phyloP scores from a whole-genome alignment of 768 basidiomycete species.

The Boletus coccyginus region DNA sequence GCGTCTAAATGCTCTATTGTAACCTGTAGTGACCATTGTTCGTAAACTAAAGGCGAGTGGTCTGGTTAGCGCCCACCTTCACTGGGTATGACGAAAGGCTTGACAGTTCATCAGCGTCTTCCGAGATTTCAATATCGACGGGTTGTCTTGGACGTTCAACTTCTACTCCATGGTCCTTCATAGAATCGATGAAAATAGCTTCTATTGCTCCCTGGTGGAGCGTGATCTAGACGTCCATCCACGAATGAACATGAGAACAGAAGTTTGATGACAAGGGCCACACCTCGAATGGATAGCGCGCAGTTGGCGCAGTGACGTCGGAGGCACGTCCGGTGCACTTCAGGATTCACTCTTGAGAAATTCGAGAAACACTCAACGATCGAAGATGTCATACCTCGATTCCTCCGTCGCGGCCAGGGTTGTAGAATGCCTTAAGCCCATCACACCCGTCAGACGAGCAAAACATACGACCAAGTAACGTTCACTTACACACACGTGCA shows the following conservation, averaged over 20 bases:
- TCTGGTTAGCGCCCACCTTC: constrained; percentile 17
- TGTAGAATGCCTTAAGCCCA: constrained; percentile 63
- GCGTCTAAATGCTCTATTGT: constrained; percentile 19
- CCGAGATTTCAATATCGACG: constrained; percentile 28
- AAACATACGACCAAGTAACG: too few relatives aligned
- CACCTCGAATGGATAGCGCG: constrained; percentile 75
- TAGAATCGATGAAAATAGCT: constrained; percentile 40
- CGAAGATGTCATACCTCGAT: constrained; percentile 48
- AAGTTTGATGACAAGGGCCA: not conserved
- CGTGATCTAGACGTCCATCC: constrained; percentile 22
- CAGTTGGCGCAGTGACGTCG: constrained; percentile 58
- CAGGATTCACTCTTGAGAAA: too few relatives aligned
- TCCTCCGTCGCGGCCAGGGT: constrained; percentile 55
- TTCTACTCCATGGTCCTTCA: constrained; percentile 27
- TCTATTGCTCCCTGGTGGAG: constrained; percentile 44
- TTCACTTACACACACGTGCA: too few relatives aligned
- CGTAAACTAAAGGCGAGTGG: not conserved
- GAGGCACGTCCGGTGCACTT: too few relatives aligned
- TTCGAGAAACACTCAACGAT: too few relatives aligned
- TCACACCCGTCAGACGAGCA: constrained; percentile 23
- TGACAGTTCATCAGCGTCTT: constrained; percentile 40
- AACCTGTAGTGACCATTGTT: constrained; percentile 13
- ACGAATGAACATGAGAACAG: not conserved
- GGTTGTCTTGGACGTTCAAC: constrained; percentile 38
- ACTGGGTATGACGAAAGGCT: constrained; percentile 30